These are phyloP conservation scores for Phytopythium vexans DNA, from an alignment of 352 stramenopile genomes.

Conservation along the genomic window DNA sequence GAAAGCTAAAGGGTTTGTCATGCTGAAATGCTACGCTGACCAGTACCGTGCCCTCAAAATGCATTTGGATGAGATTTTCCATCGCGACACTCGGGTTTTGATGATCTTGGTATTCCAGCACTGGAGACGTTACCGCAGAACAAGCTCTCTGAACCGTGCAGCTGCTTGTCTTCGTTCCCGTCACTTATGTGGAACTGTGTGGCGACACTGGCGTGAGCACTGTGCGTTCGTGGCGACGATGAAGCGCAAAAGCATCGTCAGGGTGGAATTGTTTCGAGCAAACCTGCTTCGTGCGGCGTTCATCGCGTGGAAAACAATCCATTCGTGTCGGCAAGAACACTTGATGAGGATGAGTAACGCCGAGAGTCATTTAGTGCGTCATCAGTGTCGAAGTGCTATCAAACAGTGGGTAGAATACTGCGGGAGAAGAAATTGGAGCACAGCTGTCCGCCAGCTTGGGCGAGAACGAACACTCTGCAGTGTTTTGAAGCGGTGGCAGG, in stretches of 20 bases:
- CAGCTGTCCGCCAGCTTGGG: background rate
- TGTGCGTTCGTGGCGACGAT: slow-evolving; percentile 19
- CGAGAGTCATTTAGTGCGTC: slow-evolving; percentile 2
- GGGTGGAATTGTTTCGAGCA: slow-evolving; percentile 15
- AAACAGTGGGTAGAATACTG: background rate
- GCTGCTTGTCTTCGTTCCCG: slow-evolving; percentile 11
- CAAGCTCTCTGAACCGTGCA: slow-evolving; percentile 10
- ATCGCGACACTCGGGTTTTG: slow-evolving; percentile 6
- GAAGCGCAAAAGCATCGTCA: slow-evolving; percentile 22
- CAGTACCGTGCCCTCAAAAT: slow-evolving; percentile 3
- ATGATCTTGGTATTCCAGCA: slow-evolving; percentile 6
- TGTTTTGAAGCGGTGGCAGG: too few relatives aligned
- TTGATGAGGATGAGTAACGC: slow-evolving; percentile 3
- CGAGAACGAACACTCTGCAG: background rate
- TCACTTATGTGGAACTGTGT: slow-evolving; percentile 13
- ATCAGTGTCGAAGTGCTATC: background rate
- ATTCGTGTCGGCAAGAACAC: slow-evolving; percentile 2
- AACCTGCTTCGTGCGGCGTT: slow-evolving; percentile 25
- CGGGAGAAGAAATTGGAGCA: background rate
- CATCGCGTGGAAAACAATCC: slow-evolving; percentile 21
- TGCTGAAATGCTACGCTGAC: background rate
- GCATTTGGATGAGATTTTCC: slow-evolving; percentile 10
- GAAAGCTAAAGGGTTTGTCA: background rate
- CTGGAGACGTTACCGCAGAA: slow-evolving; percentile 10
- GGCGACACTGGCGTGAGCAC: slow-evolving; percentile 16